Percentiles rank a stretch among this genome's conserved stretches.
Evolutionary conservation across 192 early-diverging fungal species (phyloP).

Genomic region (Globomyces pollinis-pini): DNA sequence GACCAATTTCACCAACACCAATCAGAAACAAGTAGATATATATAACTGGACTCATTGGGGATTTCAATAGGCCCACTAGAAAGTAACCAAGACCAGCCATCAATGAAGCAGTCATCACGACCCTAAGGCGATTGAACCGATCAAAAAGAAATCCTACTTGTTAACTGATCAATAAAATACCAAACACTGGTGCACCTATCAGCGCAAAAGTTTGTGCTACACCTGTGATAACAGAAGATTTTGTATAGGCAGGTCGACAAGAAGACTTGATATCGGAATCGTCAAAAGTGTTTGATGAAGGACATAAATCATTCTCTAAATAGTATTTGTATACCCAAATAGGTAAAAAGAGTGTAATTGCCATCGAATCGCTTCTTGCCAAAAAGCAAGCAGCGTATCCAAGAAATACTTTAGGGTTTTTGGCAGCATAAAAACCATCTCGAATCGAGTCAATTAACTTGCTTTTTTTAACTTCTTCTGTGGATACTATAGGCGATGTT

Average conservation of each 20-base stretch:
- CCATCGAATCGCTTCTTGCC: constrained; percentile 64
- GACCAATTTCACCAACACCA: constrained; percentile 57
- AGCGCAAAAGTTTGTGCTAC: constrained; percentile 59
- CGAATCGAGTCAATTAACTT: neutral
- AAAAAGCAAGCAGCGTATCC: constrained; percentile 61
- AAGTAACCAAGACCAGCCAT: constrained; percentile 45
- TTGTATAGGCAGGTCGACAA: constrained; percentile 35
- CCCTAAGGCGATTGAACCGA: constrained; percentile 27
- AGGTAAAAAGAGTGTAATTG: constrained; percentile 59
- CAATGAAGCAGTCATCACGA: constrained; percentile 32
- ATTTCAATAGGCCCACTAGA: constrained; percentile 35
- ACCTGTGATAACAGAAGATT: constrained; percentile 38
- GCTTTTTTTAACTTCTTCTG: neutral
- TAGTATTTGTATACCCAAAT: constrained; percentile 61
- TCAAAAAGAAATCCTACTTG: constrained; percentile 22
- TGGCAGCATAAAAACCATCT: constrained; percentile 25
- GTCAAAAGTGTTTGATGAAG: neutral
- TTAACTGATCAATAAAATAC: constrained; percentile 14
- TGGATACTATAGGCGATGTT: neutral
- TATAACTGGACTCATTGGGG: constrained; percentile 30
- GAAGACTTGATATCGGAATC: constrained; percentile 27
- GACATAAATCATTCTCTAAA: constrained; percentile 46
- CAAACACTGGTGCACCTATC: constrained; percentile 55
- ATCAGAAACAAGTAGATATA: constrained; percentile 41
- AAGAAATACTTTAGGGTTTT: constrained; percentile 49